Base-by-base conservation (phyloP, 176 grass and related monocot species). In the Cenchrus americanus region DNA sequence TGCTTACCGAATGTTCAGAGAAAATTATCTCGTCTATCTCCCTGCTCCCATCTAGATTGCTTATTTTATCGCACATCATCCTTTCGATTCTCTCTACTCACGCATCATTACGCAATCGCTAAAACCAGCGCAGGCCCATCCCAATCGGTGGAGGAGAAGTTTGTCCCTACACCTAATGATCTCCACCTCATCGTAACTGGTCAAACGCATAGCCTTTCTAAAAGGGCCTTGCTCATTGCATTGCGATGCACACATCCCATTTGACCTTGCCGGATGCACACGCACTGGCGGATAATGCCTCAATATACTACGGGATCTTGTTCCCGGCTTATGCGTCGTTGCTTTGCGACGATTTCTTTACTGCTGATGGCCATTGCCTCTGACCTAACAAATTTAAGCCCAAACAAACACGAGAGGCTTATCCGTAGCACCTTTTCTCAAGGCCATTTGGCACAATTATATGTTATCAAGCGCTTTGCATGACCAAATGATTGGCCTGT, bases 401-500 rank as follows among this genome's bases (percentile, higher is more conserved):
- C 69, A 87, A 76, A 80, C 62, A 80, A 90, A 83, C 67, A 79
- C 27, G 79, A 46, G 74, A 83, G 80, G 14, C 51, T 83, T 87
- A 90, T 86, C 83, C 74, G 14, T 32, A 62, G 61, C 43, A 50
- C 51, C 84, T 90, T 90, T 90, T 87, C 61, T 62, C 14, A 73
- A 57, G 67, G 84, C 63, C 59, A 79, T 79, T 74, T 68, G 74
- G 42, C 67, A 51, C 42, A 86, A 69, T 90, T 79, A 43, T 58
- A 83, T 62, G 78, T 86, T 86, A 79, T 86, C 75, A 34, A 34
- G 6, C 58, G 62, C 85, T 87, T 87, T 83, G 41, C 53, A 64
- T 80, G 85, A 69, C 89, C 80, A 87, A 90, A 90, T 90, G 89
- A 87, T 90, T 90, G 85, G 46, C 53, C 80, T 69, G 7, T 55